These are phyloP conservation scores for Chrysoporthe puriensis DNA, from an alignment of 2,329 filamentous ascomycete species.

Conservation along the genomic window DNA sequence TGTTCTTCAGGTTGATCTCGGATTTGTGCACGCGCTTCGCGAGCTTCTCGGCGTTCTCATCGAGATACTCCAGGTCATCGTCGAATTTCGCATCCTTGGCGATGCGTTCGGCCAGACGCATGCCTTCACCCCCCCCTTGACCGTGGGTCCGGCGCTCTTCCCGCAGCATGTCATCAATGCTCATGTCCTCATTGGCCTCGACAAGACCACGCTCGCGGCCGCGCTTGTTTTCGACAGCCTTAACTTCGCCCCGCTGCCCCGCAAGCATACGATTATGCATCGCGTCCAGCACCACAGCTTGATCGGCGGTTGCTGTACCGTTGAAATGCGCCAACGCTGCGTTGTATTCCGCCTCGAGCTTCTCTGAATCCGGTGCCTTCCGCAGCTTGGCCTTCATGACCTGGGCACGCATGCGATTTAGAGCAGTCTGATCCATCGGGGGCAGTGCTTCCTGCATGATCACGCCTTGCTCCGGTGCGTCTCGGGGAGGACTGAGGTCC, in stretches of 20 bases:
- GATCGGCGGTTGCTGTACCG: constrained; percentile 55
- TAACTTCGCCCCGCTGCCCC: constrained; percentile 73
- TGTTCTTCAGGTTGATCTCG: constrained; percentile 84
- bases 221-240: constrained; percentile 75
- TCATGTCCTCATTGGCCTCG: constrained; percentile 93
- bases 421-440: constrained; percentile 73
- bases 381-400: constrained; percentile 95
- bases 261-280: constrained; percentile 92
- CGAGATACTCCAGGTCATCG: constrained; percentile 93
- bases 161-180: constrained; percentile 93
- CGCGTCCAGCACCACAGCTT: constrained; percentile 78
- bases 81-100: constrained; percentile 91
- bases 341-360: constrained; percentile 84
- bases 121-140: constrained; percentile 77
- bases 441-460: constrained; percentile 57
- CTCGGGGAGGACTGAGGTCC: constrained; percentile 37
- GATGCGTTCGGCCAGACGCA: constrained; percentile 86
- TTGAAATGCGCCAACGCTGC: constrained; percentile 66
- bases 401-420: constrained; percentile 90
- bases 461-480: constrained; percentile 55
- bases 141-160: constrained; percentile 87
- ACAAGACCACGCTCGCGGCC: constrained; percentile 84
- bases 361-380: constrained; percentile 72
- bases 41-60: constrained; percentile 91
- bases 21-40: constrained; percentile 86